These are phyloP conservation scores for Biscogniauxia sp. DNA, from an alignment of 2,329 filamentous ascomycete genomes.

Conservation along the genomic window DNA sequence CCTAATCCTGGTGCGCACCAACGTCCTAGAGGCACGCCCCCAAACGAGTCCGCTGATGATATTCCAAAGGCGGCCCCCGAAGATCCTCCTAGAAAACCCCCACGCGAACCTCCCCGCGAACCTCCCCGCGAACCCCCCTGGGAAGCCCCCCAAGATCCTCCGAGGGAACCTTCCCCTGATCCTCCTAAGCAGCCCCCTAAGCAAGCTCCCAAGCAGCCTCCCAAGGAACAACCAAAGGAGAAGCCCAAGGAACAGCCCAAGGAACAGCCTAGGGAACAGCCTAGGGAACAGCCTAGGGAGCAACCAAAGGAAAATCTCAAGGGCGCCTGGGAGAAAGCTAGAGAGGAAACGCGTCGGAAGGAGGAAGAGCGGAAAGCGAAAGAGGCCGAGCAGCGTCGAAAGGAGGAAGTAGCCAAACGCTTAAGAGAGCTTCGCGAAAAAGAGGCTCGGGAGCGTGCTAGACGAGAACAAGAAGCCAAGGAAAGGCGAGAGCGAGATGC, in stretches of 20 bases:
- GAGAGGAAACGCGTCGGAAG: slow-evolving; percentile 62
- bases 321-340: slow-evolving; percentile 64
- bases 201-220: too few relatives aligned
- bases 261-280: slow-evolving; percentile 12
- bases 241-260: background rate
- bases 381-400: slow-evolving; percentile 60
- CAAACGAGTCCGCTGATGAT: slow-evolving; percentile 25
- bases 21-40: slow-evolving; percentile 6
- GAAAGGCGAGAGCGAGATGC: slow-evolving; percentile 39
- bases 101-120: slow-evolving; percentile 2
- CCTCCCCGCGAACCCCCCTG: slow-evolving; percentile 3
- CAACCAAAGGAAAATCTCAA: slow-evolving; percentile 36
- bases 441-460: slow-evolving; percentile 36
- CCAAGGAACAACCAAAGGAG: slow-evolving; percentile 1
- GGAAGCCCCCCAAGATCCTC: too few relatives aligned
- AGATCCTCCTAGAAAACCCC: slow-evolving; percentile 3
- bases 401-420: slow-evolving; percentile 52
- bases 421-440: slow-evolving; percentile 56
- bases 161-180: too few relatives aligned
- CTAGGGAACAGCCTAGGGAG: slow-evolving; percentile 20
- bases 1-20: slow-evolving; percentile 7
- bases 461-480: slow-evolving; percentile 31
- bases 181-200: too few relatives aligned
- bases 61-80: slow-evolving; percentile 32
- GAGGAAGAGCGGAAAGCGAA: slow-evolving; percentile 63